Percentiles rank a stretch among this genome's conserved stretches.
phyloP scores from a whole-genome alignment of 805 yeast genomes.

The Candida nemodendra region DNA sequence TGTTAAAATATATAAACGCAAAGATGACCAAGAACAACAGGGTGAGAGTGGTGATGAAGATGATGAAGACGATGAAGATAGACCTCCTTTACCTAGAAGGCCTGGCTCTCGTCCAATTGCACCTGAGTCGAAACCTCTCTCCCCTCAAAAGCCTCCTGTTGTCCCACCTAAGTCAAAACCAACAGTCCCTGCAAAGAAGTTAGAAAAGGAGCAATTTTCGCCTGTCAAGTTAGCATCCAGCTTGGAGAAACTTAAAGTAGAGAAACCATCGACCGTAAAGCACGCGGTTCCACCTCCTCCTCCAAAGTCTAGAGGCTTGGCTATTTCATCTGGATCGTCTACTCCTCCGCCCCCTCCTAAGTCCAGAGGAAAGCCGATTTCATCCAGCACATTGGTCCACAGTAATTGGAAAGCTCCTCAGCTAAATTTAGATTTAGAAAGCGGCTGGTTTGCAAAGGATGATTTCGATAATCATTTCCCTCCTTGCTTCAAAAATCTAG shows the following conservation, averaged over 20 bases:
- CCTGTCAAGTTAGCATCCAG: constrained; percentile 3
- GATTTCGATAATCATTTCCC: constrained; percentile 36
- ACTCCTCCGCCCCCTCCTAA: constrained; percentile 27
- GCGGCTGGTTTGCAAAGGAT: constrained; percentile 47
- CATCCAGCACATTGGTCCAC: constrained; percentile 6
- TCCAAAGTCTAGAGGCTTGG: constrained; percentile 33
- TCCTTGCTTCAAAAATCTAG: constrained; percentile 35
- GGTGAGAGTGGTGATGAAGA: constrained; percentile 5
- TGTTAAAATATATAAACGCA: no score
- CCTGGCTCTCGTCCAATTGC: constrained; percentile 7
- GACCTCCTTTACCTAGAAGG: constrained; percentile 27
- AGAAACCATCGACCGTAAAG: constrained; percentile 7
- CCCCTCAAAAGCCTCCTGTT: neutral
- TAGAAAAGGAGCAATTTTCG: neutral
- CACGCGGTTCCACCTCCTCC: constrained; percentile 24
- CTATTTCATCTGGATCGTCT: constrained; percentile 21
- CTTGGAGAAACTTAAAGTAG: constrained; percentile 7
- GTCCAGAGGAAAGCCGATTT: neutral
- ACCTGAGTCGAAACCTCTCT: neutral
- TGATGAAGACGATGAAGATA: constrained; percentile 23
- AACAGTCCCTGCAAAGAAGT: neutral
- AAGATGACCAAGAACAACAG: constrained; percentile 2
- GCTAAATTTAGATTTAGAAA: constrained; percentile 40
- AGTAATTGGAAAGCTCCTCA: constrained; percentile 33
- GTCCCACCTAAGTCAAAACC: constrained; percentile 10